Evolutionary conservation across 2,329 filamentous ascomycete genomes (phyloP), one percentile per base, ranked within the genome.

Genomic region (Pseudogymnoascus sp.): DNA sequence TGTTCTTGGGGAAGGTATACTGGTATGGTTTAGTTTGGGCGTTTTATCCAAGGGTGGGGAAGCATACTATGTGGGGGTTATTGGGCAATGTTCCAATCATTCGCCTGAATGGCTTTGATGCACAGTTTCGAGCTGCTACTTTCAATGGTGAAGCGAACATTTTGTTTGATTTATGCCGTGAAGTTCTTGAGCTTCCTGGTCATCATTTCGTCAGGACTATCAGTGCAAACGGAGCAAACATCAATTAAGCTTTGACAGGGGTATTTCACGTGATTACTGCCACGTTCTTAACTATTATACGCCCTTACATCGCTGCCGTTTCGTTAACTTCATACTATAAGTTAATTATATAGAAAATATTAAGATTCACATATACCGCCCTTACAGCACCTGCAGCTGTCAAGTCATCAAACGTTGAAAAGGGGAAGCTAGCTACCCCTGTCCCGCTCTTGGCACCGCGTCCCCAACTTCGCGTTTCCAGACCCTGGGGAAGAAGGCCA

Each of bases 1-100:
- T 69, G 1, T 78, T 75, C 65, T 80, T 75, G 25, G 80, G 79
- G 68, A 85, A 83, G 62, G 83, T 79, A 79, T 85, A 85, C 85
- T 88, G 59, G 33, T 21, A 16, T 10, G 18, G 11, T 28, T 40
- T 18, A 40, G 25, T 47, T 67, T 72, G 50, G 69, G 66, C 62
- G 64, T 38, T 31, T 21, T 6, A 61, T 47, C 6, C 25, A 60
- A 28, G 35, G 18, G 21, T 40, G 59, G 50, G 12, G 7, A 75
- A 80, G 18, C 33, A 60, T 69, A 85, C 83, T 70, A 86, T 85
- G 64, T 80, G 73, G 5, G 79, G 75, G 64, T 85, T 85, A 42
- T 75, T 78, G 6, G 77, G 70, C 18, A 85, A 69, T 5, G 78
- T 82, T 37, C 79, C 38, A 31, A 62, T 50, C 31, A 40, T 28